A percentile compares a stretch with the other conserved stretches of the same genome.
These are phyloP conservation scores for Plasmodium vinckei DNA, from an alignment of 169 alveolate genomes.

Conservation along the genomic window DNA sequence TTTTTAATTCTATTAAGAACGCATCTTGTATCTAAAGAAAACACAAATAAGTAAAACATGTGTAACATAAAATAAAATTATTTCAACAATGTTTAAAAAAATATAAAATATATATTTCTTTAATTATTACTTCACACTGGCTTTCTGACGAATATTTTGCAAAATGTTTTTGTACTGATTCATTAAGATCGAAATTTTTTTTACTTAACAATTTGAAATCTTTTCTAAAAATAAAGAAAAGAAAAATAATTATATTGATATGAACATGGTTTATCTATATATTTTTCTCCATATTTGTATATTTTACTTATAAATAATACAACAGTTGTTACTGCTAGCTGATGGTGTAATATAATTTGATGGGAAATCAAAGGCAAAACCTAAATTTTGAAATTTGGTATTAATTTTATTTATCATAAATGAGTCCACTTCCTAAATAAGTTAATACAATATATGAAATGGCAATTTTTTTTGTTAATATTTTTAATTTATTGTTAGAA, in stretches of 20 bases:
- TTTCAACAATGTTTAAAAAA: no score
- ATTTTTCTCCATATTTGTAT: background rate
- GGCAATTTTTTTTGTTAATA: no score
- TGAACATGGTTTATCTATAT: background rate
- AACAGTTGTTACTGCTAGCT: conserved; percentile 45
- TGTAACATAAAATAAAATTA: no score
- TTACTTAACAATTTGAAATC: conserved; percentile 17
- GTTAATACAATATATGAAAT: no score
- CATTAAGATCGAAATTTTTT: conserved; percentile 10
- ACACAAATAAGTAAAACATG: background rate
- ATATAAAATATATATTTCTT: no score
- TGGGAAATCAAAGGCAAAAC: conserved; percentile 13
- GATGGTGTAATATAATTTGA: background rate
- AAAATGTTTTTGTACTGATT: conserved; percentile 25
- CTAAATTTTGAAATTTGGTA: background rate
- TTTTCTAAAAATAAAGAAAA: conserved; percentile 27
- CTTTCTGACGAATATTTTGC: conserved; percentile 25
- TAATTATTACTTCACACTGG: background rate
- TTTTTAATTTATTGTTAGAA: no score
- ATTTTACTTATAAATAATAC: conserved; percentile 39
- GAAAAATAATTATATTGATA: background rate
- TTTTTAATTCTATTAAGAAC: conserved; percentile 25
- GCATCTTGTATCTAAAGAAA: conserved; percentile 38
- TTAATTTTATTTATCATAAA: conserved; percentile 10
- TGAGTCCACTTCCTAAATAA: conserved; percentile 41